phyloP scores from a whole-genome alignment of 139 green algal species.

The Raphidocelis subcapitata region DNA sequence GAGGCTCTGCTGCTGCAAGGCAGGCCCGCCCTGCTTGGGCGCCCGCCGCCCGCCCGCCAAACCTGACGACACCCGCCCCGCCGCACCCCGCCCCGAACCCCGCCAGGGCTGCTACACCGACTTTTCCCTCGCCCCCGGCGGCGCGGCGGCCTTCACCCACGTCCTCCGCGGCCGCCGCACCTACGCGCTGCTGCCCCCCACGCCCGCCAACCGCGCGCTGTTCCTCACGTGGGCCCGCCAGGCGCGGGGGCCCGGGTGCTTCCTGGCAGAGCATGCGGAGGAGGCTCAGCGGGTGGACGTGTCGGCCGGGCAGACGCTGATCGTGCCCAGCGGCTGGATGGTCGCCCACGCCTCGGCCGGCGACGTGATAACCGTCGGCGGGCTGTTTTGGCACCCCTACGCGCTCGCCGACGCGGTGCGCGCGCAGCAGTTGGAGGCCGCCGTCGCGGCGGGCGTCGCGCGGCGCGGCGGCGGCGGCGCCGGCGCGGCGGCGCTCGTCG shows the following conservation, averaged over 20 bases:
- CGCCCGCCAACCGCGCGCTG: slow-evolving; percentile 9
- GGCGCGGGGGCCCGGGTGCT: slow-evolving; percentile 9
- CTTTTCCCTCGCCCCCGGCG: slow-evolving; percentile 19
- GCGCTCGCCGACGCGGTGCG: slow-evolving; percentile 8
- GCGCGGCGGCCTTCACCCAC: slow-evolving; percentile 12
- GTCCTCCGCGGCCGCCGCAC: slow-evolving; percentile 10
- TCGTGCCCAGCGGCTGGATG: slow-evolving; percentile 23
- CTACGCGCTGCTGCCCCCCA: slow-evolving; percentile 10
- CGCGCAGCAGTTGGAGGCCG: slow-evolving; percentile 15
- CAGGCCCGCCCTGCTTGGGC: no score
- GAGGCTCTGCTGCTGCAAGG: no score
- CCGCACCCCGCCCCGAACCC: no score
- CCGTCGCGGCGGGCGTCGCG: background rate
- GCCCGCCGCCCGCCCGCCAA: no score
- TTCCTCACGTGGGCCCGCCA: slow-evolving; percentile 6
- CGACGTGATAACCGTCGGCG: slow-evolving; percentile 9
- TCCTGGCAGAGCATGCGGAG: slow-evolving; percentile 25
- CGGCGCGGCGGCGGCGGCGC: background rate
- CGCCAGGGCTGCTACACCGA: slow-evolving; percentile 23
- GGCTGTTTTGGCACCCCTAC: slow-evolving; percentile 27
- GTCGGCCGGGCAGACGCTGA: background rate
- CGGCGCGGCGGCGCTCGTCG: background rate
- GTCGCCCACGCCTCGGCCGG: background rate
- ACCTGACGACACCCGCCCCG: no score
- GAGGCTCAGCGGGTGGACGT: slow-evolving; percentile 2